Base-by-base conservation (phyloP, 2,329 filamentous ascomycete species). In the Coniochaeta prunicola region DNA sequence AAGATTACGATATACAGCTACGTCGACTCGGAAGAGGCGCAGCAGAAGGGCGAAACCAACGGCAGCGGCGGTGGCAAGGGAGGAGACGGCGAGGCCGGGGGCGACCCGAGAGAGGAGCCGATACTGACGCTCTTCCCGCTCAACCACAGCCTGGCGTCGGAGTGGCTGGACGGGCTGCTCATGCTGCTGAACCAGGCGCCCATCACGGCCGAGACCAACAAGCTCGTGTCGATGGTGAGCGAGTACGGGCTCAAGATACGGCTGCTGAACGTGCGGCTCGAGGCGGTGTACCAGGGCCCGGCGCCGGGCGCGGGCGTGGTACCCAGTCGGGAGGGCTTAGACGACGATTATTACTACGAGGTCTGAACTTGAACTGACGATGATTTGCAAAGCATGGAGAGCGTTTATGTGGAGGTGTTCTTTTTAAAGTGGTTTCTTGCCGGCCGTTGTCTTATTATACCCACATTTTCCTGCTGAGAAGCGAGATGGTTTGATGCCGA, bases 161-260 rank as follows among this genome's bases (percentile, higher is more conserved):
- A 99, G 74, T 99, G 94, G 94, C 81, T 99, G 5, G 94, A 99
- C 71, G 94, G 94, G 1, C 76, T 99, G 63, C 80, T 97, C 59
- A 96, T 99, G 92, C 80, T 99, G 58, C 81, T 99, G 26, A 92
- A 96, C 69, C 94, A 99, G 73, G 86, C 92, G 60, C 94, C 94
- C 21, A 97, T 99, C 70, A 99, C 94, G n/a, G 85, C 92, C 2
- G 93, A 97, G 75, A 97, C 94, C 36, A 93, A 89, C 70, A 96
- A 94, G 73, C 77, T 97, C 62, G 88, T 97, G 58, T 86, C 87
- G 58, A 77, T 97, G 66, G 90, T 97, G 60, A 86, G 87, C 68
- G 90, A 96, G 65, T 97, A 96, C 70, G 92, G 94, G 4, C 77
- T 97, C 63, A 96, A 96, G 77, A 96, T 99, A 62, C 81, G 94